These are phyloP conservation scores for Scedosporium boydii DNA, from an alignment of 2,329 filamentous ascomycete genomes.

Conservation along the genomic window DNA sequence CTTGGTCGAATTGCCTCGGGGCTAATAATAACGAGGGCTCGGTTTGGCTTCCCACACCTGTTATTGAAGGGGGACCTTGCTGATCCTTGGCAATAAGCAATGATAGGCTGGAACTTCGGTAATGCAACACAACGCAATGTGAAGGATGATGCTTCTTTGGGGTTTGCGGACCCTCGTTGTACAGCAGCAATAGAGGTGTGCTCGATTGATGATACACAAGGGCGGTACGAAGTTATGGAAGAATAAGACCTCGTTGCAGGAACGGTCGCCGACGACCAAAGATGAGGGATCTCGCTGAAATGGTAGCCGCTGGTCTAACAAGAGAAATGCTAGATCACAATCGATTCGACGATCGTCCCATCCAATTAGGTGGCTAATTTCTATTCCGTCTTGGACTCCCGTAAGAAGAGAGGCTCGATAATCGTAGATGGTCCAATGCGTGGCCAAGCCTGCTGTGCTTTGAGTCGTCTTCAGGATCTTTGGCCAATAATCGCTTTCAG, in stretches of 20 bases:
- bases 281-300: not conserved
- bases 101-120: conserved; percentile 4
- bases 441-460: not conserved
- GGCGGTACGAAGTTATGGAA: not conserved
- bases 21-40: not conserved
- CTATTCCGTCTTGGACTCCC: not conserved
- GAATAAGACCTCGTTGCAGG: not conserved
- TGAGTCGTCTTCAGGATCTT: not conserved
- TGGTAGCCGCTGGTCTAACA: not conserved
- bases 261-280: not conserved
- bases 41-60: not conserved
- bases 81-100: not conserved
- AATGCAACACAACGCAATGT: conserved; percentile 3
- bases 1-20: not conserved
- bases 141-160: conserved; percentile 5
- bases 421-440: not conserved
- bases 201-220: not conserved
- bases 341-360: not conserved
- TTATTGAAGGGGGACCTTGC: not conserved
- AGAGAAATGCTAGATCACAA: not conserved
- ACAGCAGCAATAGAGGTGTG: not conserved
- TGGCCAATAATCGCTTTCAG: not conserved
- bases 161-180: not conserved
- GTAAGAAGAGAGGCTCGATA: not conserved
- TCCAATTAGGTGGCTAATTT: not conserved